These are phyloP conservation scores for Noccaea caerulescens DNA, from an alignment of 345 rosid species.

Conservation along the genomic window DNA sequence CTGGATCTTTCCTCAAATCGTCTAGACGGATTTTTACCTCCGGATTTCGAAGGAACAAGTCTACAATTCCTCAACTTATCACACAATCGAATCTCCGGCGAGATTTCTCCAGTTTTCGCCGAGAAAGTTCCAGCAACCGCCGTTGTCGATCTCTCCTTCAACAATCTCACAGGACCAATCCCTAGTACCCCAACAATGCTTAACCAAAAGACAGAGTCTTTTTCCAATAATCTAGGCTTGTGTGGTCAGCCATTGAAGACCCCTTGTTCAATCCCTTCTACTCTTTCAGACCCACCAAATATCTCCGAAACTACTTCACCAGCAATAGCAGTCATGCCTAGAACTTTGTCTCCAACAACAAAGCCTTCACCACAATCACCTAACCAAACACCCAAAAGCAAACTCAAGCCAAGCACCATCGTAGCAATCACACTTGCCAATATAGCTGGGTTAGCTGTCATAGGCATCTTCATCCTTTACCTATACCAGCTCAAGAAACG, in stretches of 20 bases:
- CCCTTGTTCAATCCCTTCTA: conserved; percentile 76
- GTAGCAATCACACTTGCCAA: conserved; percentile 67
- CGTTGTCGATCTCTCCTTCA: conserved; percentile 82
- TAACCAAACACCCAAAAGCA: conserved; percentile 38
- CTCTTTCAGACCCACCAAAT: conserved; percentile 72
- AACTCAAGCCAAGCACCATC: conserved; percentile 70
- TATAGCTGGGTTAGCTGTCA: conserved; percentile 63
- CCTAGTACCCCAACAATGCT: conserved; percentile 57
- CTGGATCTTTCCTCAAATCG: conserved; percentile 80
- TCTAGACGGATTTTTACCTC: conserved; percentile 66
- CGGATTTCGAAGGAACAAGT: conserved; percentile 56
- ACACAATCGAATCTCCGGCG: conserved; percentile 67
- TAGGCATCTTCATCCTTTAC: conserved; percentile 66
- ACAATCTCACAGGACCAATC: conserved; percentile 78
- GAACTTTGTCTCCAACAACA: conserved; percentile 44
- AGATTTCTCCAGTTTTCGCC: conserved; percentile 59
- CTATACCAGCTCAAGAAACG: conserved; percentile 66
- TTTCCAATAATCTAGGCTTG: conserved; percentile 62
- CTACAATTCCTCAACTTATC: conserved; percentile 72
- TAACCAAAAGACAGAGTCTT: conserved; percentile 62
- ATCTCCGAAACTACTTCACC: conserved; percentile 61
- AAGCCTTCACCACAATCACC: conserved; percentile 36
- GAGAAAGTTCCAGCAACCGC: conserved; percentile 54
- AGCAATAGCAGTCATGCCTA: conserved; percentile 87
- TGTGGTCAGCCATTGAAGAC: conserved; percentile 84